A percentile compares a stretch with the other conserved stretches of the same genome.
phyloP scores from a whole-genome alignment of 768 basidiomycete species.

The Phlegmacium glaucopus region DNA sequence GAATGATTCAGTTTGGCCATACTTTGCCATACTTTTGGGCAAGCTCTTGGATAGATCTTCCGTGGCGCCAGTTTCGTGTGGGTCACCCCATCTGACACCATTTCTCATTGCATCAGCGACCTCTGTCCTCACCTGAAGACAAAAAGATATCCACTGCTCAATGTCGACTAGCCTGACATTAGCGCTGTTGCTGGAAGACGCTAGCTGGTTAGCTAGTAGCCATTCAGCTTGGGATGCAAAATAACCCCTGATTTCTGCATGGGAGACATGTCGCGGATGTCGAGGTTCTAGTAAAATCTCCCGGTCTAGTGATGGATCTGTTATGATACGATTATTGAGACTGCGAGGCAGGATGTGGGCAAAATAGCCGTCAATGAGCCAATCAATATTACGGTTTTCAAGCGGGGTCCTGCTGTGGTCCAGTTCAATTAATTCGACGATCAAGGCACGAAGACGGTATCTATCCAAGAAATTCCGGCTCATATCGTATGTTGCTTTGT shows the following conservation, averaged over 20 bases:
- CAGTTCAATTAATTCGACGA: constrained; percentile 39
- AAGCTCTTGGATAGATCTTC: constrained; percentile 6
- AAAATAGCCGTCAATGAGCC: constrained; percentile 45
- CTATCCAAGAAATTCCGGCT: constrained; percentile 51
- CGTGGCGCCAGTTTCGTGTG: constrained; percentile 11
- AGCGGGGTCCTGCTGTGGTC: constrained; percentile 29
- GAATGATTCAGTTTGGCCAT: constrained; percentile 24
- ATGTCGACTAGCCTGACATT: constrained; percentile 36
- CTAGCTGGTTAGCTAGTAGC: constrained; percentile 50
- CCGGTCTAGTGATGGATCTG: constrained; percentile 25
- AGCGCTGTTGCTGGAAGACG: constrained; percentile 16
- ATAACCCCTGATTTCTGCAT: constrained; percentile 44
- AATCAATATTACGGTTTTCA: constrained; percentile 43
- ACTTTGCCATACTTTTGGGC: constrained; percentile 23
- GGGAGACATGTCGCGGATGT: constrained; percentile 44
- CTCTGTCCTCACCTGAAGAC: constrained; percentile 24
- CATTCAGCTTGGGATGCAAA: constrained; percentile 59
- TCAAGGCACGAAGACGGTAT: constrained; percentile 44
- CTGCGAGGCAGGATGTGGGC: constrained; percentile 20
- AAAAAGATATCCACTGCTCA: constrained; percentile 46
- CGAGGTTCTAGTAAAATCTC: constrained; percentile 30
- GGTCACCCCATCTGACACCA: constrained; percentile 29
- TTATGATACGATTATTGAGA: constrained; percentile 29
- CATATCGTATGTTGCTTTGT: constrained; percentile 35
- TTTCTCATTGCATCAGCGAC: constrained; percentile 27